Percentiles rank a stretch among this genome's conserved stretches.
These are phyloP conservation scores for Castanopsis chinensis DNA, from an alignment of 306 rosid species.

Conservation along the genomic window DNA sequence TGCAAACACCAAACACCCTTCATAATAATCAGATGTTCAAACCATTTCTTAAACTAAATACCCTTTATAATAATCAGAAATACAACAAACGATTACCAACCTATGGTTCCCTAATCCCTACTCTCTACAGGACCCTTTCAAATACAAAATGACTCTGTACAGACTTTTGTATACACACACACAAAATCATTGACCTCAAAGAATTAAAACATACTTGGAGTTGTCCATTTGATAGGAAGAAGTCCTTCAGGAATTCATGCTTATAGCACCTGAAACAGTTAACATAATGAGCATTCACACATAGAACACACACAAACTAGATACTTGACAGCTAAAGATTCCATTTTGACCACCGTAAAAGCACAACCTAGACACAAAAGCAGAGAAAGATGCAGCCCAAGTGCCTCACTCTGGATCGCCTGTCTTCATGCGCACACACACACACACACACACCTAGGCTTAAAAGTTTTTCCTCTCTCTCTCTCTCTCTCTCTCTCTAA, in stretches of 20 bases:
- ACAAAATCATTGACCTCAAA: background rate
- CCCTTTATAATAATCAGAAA: background rate
- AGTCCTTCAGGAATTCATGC: conserved; percentile 94
- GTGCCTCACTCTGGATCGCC: background rate
- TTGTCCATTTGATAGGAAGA: conserved; percentile 90
- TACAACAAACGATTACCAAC: background rate
- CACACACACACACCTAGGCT: too few relatives aligned
- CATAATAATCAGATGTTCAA: background rate
- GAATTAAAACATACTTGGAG: conserved; percentile 68
- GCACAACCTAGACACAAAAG: background rate
- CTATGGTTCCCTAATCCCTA: background rate
- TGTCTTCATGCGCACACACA: too few relatives aligned
- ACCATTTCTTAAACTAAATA: background rate
- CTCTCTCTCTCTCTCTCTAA: background rate
- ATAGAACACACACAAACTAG: conserved; percentile 9
- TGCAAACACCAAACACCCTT: background rate
- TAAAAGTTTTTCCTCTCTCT: too few relatives aligned
- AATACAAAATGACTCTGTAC: background rate
- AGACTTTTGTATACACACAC: background rate
- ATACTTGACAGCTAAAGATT: conserved; percentile 11
- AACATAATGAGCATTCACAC: conserved; percentile 20
- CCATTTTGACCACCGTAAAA: conserved; percentile 6
- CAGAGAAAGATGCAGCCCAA: background rate
- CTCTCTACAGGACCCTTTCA: background rate
- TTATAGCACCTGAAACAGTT: conserved; percentile 73